Base-by-base conservation (phyloP, 495 filamentous ascomycete species). In the Pyrenula aspistea region DNA sequence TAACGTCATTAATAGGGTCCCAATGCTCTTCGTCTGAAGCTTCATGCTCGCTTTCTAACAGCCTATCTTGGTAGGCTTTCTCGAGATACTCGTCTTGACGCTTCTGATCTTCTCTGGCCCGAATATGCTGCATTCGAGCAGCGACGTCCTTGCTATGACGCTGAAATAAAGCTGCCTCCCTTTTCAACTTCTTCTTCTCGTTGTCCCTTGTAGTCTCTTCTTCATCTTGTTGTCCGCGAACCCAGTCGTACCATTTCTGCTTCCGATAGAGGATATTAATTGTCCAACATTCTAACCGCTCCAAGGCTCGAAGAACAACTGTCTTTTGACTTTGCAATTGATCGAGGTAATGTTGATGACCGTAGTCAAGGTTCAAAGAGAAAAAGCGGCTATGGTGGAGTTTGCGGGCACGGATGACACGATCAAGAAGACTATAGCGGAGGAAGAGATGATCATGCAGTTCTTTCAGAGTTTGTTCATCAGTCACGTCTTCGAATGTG, bases 351-450 rank as follows among this genome's bases (percentile, higher is more conserved):
- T 56, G 67, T 65, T 55, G 58, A 54, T 68, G 64, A 22, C 63
- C 67, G 53, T 65, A 68, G 48, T 68, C 65, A 19, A 65, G 54
- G 54, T 70, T 69, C n/a, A 73, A 56, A 2, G 70, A 65, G 61
- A 72, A 80, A 57, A 80, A 80, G 54, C 75, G 75, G 54, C 66
- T 73, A 60, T 79, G 77, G 59, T 81, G 77, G 50, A 78, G 63
- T 59, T 75, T 77, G 19, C 76, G 69, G 2, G 76, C 77, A 22
- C 68, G 62, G 54, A 80, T 77, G 12, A 79, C 78, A 56, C 74
- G 68, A 20, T 73, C 70, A 1, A 79, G 62, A 2, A 82, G 62
- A 36, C 70, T 70, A 58, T 74, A 70, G 48, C 70, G 69, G 54
- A 65, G 53, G 48, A 71, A 71, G 0, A 79, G 62, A 56, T 76